These are phyloP conservation scores for Trichoderma hamatum DNA, from an alignment of 2,329 filamentous ascomycete species.

Conservation along the genomic window DNA sequence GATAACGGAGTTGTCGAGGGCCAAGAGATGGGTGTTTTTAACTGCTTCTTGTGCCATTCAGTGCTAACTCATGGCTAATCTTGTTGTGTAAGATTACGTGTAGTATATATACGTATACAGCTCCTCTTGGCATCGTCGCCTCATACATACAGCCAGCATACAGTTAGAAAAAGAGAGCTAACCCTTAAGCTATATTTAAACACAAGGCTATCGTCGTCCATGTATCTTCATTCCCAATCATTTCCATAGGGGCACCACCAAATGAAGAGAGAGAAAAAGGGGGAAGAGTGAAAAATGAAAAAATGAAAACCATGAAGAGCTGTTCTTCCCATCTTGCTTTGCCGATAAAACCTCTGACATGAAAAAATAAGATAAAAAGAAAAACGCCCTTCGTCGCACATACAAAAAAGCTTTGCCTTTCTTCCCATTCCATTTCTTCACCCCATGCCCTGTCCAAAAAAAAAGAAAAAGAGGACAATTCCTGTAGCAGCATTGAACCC, in stretches of 20 bases:
- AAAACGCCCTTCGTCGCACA: conserved; percentile 23
- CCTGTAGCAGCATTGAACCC: background rate
- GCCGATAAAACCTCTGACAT: conserved; percentile 9
- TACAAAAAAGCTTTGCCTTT: conserved; percentile 9
- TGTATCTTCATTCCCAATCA: conserved; percentile 3
- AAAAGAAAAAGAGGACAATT: background rate
- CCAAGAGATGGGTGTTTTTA: background rate
- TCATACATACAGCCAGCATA: background rate
- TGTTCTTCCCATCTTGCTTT: conserved; percentile 2
- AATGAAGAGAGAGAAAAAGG: background rate
- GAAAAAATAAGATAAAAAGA: background rate
- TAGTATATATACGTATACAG: background rate
- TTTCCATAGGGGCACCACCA: background rate
- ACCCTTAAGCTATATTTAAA: background rate
- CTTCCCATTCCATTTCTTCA: background rate
- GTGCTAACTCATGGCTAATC: background rate
- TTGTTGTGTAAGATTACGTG: background rate
- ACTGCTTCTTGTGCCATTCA: background rate
- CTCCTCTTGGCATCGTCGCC: background rate
- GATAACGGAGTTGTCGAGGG: background rate
- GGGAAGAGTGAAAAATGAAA: too few relatives aligned
- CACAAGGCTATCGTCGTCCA: conserved; percentile 6
- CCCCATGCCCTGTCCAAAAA: background rate
- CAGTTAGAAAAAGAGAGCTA: background rate
- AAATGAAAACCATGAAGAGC: background rate